Conservation (phyloP, 192 early-diverging fungal genomes). For the Pilobolus umbonatus region DNA sequence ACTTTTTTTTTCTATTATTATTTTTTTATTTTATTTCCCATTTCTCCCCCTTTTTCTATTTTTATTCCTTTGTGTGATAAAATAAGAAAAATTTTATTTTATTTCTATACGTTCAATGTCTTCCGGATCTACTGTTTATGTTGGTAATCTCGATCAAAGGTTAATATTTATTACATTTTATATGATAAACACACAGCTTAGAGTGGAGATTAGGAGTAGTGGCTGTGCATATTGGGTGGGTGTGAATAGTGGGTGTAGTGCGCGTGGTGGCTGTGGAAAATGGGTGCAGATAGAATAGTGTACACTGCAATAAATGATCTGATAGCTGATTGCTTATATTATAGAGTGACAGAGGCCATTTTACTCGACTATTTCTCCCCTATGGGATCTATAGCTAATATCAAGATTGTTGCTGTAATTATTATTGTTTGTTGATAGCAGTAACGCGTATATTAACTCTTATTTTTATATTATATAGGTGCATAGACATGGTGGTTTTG, state of each 20-base stretch:
- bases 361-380: conserved; percentile 67
- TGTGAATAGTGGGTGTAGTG: too few relatives aligned
- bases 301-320: neutral
- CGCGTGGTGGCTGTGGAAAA: too few relatives aligned
- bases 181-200: too few relatives aligned
- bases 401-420: conserved; percentile 70
- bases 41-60: conserved; percentile 5
- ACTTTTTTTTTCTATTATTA: conserved; percentile 3
- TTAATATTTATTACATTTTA: conserved; percentile 78
- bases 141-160: conserved; percentile 80
- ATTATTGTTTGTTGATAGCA: neutral
- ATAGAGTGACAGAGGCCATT: conserved; percentile 49
- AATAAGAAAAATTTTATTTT: conserved; percentile 3
- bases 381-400: conserved; percentile 49
- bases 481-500: neutral
- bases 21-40: conserved; percentile 15
- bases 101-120: too few relatives aligned
- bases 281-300: neutral
- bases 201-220: neutral
- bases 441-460: neutral
- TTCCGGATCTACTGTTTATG: conserved; percentile 63
- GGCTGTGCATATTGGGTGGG: too few relatives aligned
- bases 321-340: conserved; percentile 4
- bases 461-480: neutral
- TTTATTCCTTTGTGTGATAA: conserved; percentile 2